Conservation (phyloP, 306 rosid genomes). For the Quercus gilva region DNA sequence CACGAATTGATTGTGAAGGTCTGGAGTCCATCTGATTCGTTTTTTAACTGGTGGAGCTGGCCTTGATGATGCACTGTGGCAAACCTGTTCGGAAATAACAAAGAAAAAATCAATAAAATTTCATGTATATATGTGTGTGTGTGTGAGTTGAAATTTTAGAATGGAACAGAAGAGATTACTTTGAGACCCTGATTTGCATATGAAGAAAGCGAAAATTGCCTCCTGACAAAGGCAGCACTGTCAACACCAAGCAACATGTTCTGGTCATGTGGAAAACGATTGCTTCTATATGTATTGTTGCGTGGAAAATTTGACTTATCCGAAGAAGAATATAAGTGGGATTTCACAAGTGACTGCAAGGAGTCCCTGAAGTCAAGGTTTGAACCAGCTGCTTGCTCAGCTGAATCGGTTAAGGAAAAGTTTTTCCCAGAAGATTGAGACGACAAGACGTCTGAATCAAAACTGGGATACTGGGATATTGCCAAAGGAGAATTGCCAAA, state of each 20-base stretch:
- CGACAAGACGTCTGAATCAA: slow-evolving; percentile 7
- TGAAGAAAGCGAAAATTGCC: not conserved
- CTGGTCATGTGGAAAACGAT: too few relatives aligned
- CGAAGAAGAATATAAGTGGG: slow-evolving; percentile 32
- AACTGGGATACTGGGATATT: slow-evolving; percentile 9
- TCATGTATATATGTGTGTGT: too few relatives aligned
- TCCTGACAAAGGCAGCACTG: not conserved
- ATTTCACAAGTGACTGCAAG: slow-evolving; percentile 26
- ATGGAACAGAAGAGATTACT: not conserved
- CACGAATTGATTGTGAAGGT: slow-evolving; percentile 40
- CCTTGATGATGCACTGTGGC: slow-evolving; percentile 22
- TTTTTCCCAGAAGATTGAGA: slow-evolving; percentile 24
- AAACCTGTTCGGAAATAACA: not conserved
- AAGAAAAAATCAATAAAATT: not conserved
- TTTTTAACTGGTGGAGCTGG: slow-evolving; percentile 22
- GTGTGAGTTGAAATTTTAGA: not conserved
- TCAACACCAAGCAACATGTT: too few relatives aligned
- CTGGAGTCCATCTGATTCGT: slow-evolving; percentile 45
- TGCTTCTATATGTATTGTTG: too few relatives aligned
- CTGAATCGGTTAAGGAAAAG: slow-evolving; percentile 6
- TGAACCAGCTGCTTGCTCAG: slow-evolving; percentile 14
- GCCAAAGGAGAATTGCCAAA: slow-evolving; percentile 22
- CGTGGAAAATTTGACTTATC: slow-evolving; percentile 8
- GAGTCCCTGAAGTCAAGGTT: slow-evolving; percentile 19
- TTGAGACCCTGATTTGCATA: not conserved